Evolutionary conservation across 352 stramenopile genomes (phyloP), one percentile per base, ranked within the genome.

Genomic region (Pythium aphanidermatum): DNA sequence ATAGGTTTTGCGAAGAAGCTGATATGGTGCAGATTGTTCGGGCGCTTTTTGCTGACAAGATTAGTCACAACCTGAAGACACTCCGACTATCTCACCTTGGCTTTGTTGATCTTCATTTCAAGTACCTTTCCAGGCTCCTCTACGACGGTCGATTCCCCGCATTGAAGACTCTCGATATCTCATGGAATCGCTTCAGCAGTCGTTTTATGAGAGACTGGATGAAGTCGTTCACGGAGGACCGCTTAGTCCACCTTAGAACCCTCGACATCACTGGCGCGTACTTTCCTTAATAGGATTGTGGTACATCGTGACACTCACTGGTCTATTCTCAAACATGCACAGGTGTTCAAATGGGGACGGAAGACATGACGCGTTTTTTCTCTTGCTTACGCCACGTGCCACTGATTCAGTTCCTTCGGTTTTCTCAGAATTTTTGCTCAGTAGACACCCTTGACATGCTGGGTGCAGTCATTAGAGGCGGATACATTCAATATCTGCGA

Each of bases 171-270:
- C 31, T 87, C 0, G 56, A 56, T 14, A 17, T 87, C 23, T 58
- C 68, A 0, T 34, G 41, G 0, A 75, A 82, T 31, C 36, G 61
- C 7, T 87, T 83, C 31, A 75, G 62, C 19, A 83, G 72, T 50
- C 63, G 72, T 13, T 85, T 83, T 50, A 62, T 87, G 46, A 59
- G 72, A 30, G 72, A 85, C 30, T 85, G 65, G 72, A 49, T 47
- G 16, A 58, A 32, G 30, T 65, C 60, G n/a, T 87, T 85, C 35
- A 41, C 43, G 3, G 58, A 74, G 28, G 61, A 79, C n/a, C 59
- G 59, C 31, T 77, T 85, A 33, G 9, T 37, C 7, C 21, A 24
- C 1, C 55, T 85, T 19, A 12, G 53, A 12, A 24, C 27, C 5
- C 58, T 84, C 23, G 46, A 87, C 28, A 51, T 85, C n/a, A 64